Base-by-base conservation (phyloP, 2,329 filamentous ascomycete species). In the Diplocarpon mali region DNA sequence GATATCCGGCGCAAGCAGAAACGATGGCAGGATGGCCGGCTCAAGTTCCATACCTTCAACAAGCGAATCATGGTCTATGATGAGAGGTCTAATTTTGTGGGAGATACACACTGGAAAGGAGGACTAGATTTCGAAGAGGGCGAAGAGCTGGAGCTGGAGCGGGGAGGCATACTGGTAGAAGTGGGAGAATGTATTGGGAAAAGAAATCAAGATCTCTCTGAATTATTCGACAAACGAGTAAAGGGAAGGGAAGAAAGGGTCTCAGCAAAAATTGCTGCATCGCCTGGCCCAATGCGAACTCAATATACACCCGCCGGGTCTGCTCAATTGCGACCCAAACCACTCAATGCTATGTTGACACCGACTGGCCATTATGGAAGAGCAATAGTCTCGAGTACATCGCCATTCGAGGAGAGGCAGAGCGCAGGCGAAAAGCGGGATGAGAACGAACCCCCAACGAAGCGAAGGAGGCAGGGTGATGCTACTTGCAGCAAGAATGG, bases 31-130 rank as follows among this genome's bases (percentile, higher is more conserved):
- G 89, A 95, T 80, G 89, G 90, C 30, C 79, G 79, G 41, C 75
- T 95, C 49, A 84, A 83, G 52, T 94, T 83, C 53, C 89, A 95
- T 60, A 83, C 84, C 0, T 95, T 94, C 74, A 95, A 95, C 67
- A 85, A 80, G 60, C 79, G 86, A 4, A 70, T 92, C 48, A 93
- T 95, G 85, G 85, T 93, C 6, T 90, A 92, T 57, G 88, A 95
- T 62, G 79, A 85, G 38, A 69, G 76, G 2, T 78, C 84, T 0
- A 86, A 89, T 60, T 86, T 82, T 53, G 73, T 95, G 24, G 89
- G 88, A 2, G 89, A 95, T 61, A 77, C 79, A 28, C 86, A 95
- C 64, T 92, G 85, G 80, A 78, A 78, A 35, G 72, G 79, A 37
- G 73, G 75, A 42, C 73, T 72, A 31, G 73, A 75, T n/a, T 67